Evolutionary conservation across 2,329 filamentous ascomycete genomes (phyloP).

Genomic region (Pseudocercospora pini-densiflorae): DNA sequence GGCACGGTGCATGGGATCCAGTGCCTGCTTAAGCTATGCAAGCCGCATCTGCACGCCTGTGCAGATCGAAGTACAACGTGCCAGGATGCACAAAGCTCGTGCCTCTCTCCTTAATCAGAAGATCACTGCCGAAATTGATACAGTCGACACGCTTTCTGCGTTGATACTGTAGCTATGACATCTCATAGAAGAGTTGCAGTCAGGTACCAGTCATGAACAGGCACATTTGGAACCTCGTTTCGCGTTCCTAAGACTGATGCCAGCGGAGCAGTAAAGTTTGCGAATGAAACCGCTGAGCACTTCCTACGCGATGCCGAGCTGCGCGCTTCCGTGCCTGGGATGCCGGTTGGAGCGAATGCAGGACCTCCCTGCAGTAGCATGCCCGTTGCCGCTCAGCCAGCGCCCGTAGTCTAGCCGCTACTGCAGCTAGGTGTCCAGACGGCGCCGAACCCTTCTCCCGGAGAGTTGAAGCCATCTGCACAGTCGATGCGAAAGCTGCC

Average conservation of each 20-base stretch:
- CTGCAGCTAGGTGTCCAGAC: constrained; percentile 6
- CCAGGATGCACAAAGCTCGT: constrained; percentile 23
- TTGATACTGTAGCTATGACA: background rate
- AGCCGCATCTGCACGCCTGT: constrained; percentile 14
- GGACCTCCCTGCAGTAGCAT: constrained; percentile 4
- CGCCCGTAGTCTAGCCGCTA: background rate
- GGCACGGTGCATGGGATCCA: constrained; percentile 18
- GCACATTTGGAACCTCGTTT: background rate
- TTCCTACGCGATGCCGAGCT: constrained; percentile 1
- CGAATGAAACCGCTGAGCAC: constrained; percentile 18
- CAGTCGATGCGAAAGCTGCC: background rate
- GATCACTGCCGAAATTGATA: constrained; percentile 25
- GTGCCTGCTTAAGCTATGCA: constrained; percentile 18
- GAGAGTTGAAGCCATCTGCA: constrained; percentile 4
- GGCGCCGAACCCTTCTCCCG: constrained; percentile 8
- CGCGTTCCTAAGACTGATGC: background rate
- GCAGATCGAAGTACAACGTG: constrained; percentile 25
- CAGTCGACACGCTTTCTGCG: background rate
- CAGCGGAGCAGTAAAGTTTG: constrained; percentile 8
- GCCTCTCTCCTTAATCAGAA: constrained; percentile 21
- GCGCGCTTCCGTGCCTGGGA: constrained; percentile 14
- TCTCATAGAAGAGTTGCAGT: background rate
- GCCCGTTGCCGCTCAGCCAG: constrained; percentile 8
- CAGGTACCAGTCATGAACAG: background rate
- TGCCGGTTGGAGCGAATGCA: constrained; percentile 8